These are phyloP conservation scores for Rhizophora apiculata DNA, from an alignment of 345 rosid genomes.

Conservation along the genomic window DNA sequence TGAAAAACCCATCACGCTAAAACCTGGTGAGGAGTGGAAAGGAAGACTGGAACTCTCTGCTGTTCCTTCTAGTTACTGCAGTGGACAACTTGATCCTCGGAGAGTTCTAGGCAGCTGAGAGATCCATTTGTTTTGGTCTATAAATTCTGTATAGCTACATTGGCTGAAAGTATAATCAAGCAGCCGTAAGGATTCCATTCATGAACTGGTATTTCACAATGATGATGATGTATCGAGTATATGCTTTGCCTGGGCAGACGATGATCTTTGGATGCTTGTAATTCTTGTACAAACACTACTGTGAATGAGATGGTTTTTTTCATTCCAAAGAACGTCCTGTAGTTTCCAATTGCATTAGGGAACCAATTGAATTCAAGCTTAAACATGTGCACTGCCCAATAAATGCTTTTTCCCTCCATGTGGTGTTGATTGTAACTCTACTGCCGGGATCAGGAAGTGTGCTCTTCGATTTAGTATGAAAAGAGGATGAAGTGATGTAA, in stretches of 20 bases:
- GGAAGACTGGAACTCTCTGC: constrained; percentile 87
- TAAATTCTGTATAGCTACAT: constrained; percentile 21
- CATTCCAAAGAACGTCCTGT: not conserved
- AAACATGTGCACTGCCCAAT: too few relatives aligned
- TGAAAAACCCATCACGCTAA: constrained; percentile 20
- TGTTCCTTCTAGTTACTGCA: constrained; percentile 91
- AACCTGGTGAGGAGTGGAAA: constrained; percentile 71
- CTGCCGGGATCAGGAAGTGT: too few relatives aligned
- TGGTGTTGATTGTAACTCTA: too few relatives aligned
- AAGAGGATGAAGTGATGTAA: too few relatives aligned
- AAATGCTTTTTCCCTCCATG: too few relatives aligned
- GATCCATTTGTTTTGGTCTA: constrained; percentile 1
- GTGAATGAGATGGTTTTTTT: not conserved
- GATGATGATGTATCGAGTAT: constrained; percentile 1
- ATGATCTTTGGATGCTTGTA: not conserved
- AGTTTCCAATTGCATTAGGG: too few relatives aligned
- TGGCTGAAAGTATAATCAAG: constrained; percentile 13
- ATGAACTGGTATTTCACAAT: not conserved
- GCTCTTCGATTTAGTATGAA: too few relatives aligned
- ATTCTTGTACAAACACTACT: not conserved
- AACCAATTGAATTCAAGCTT: too few relatives aligned
- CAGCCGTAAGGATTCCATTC: not conserved
- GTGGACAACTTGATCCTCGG: constrained; percentile 95
- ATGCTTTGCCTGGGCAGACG: constrained; percentile 10
- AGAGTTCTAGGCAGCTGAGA: constrained; percentile 55